Base-by-base conservation (phyloP, 2,329 filamentous ascomycete genomes). In the Sclerotinia minor region DNA sequence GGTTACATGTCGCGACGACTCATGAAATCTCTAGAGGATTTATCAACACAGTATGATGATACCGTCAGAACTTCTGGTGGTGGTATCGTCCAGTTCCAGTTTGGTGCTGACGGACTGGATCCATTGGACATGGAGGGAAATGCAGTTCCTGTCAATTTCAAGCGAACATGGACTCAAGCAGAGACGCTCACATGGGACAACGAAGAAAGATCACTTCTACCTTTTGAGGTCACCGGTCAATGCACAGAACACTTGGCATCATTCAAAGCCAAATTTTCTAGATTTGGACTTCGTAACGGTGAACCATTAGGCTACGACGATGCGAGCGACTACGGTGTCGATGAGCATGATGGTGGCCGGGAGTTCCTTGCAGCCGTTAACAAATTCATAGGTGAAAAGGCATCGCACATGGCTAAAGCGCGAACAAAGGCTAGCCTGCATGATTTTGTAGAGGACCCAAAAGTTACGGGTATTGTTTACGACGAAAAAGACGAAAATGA, bases 1-100 rank as follows among this genome's bases (percentile, higher is more conserved):
- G 95, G 95, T 72, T 99, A 99, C 81, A 99, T 99, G 95, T 98
- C 94, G 71, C 89, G 95, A 80, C 89, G 95, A 73, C 79, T 99
- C 77, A 99, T 99, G 94, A 99, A 99, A 80, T 97, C 92, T 3
- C 81, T 99, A 60, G 95, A 99, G 77, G 95, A 99, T 82, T 81
- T 98, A 3, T 97, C 94, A 0, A 92, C 92, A 0, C 88, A 93
- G 74, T 99, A 99, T 75, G 95, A 99, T 75, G 87, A 96, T 75
- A 99, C 95, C 0, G 94, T 99, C 0, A 88, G 95, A 67, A 98
- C 94, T 38, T 97, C 94, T 0, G 90, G 89, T 2, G 91, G 91
- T 9, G 89, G 89, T 44, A 90, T 99, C 69, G 93, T 99, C 2
- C 95, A 99, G 77, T 98, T 99, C 80, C 93, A 97, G 76, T 99